Conservation (phyloP, 2,329 filamentous ascomycete species). For the Epichloe elymi region DNA sequence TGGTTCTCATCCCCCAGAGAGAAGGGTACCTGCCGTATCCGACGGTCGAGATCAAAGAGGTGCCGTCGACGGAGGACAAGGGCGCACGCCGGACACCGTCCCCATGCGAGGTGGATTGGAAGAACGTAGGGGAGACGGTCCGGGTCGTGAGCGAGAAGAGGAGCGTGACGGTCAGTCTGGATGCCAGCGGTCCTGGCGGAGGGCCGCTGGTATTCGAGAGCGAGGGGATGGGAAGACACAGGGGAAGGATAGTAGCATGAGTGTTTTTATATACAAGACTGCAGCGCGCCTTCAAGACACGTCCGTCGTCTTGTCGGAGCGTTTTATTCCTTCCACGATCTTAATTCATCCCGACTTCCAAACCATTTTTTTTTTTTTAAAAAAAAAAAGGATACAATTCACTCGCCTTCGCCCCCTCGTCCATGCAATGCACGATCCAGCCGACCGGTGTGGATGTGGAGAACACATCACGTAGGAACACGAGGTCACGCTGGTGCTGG, state of each 20-base stretch:
- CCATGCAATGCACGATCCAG: neutral
- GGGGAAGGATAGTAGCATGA: conserved; percentile 25
- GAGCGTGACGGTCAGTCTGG: conserved; percentile 60
- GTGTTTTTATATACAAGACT: neutral
- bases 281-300: neutral
- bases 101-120: conserved; percentile 65
- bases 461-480: too few relatives aligned
- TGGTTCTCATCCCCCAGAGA: conserved; percentile 69
- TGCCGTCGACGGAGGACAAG: conserved; percentile 21
- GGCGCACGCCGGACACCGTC: conserved; percentile 9
- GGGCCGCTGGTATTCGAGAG: conserved; percentile 55
- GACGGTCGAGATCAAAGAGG: conserved; percentile 60
- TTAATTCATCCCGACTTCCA: too few relatives aligned
- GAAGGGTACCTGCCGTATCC: conserved; percentile 70
- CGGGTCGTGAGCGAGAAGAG: conserved; percentile 58
- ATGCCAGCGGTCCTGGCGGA: conserved; percentile 51
- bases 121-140: conserved; percentile 65
- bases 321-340: too few relatives aligned
- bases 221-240: conserved; percentile 24
- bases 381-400: neutral
- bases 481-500: too few relatives aligned
- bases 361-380: too few relatives aligned
- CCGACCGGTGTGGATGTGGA: too few relatives aligned
- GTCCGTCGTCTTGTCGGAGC: too few relatives aligned
- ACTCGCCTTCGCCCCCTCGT: neutral